Conservation (phyloP, 2,329 filamentous ascomycete species). For the Fusarium ambrosium region DNA sequence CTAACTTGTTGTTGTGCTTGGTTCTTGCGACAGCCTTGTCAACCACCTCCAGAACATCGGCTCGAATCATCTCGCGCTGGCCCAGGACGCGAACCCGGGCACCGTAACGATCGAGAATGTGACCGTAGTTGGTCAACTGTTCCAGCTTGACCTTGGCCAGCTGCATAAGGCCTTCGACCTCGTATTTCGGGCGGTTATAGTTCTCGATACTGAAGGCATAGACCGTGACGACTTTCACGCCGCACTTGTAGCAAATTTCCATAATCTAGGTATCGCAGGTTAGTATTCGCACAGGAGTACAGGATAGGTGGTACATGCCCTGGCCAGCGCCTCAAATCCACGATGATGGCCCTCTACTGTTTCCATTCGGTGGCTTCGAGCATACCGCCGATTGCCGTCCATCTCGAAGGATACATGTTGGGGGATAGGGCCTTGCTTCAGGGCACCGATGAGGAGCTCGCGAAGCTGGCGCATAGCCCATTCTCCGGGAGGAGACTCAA, state of each 20-base stretch:
- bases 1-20: conserved; percentile 83
- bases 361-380: conserved; percentile 90
- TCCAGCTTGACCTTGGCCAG: conserved; percentile 96
- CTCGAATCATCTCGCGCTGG: conserved; percentile 84
- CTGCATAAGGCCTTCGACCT: conserved; percentile 97
- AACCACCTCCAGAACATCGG: conserved; percentile 89
- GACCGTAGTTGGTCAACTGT: conserved; percentile 92
- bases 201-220: conserved; percentile 99
- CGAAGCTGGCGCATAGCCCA: conserved; percentile 85
- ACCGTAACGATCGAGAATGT: conserved; percentile 92
- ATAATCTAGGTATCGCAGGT: conserved; percentile 73
- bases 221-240: conserved; percentile 95
- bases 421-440: conserved; percentile 92
- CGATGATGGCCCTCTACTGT: conserved; percentile 96
- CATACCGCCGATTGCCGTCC: conserved; percentile 97
- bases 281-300: conserved; percentile 1
- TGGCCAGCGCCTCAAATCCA: conserved; percentile 93
- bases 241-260: conserved; percentile 97
- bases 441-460: conserved; percentile 87
- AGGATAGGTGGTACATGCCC: conserved; percentile 71
- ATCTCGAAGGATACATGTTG: conserved; percentile 99
- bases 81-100: conserved; percentile 89
- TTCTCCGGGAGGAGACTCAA: conserved; percentile 91
- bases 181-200: conserved; percentile 96
- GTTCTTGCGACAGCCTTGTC: conserved; percentile 90